Evolutionary conservation across 2,329 filamentous ascomycete species (phyloP).

Genomic region (Coniochaeta hoffmannii): DNA sequence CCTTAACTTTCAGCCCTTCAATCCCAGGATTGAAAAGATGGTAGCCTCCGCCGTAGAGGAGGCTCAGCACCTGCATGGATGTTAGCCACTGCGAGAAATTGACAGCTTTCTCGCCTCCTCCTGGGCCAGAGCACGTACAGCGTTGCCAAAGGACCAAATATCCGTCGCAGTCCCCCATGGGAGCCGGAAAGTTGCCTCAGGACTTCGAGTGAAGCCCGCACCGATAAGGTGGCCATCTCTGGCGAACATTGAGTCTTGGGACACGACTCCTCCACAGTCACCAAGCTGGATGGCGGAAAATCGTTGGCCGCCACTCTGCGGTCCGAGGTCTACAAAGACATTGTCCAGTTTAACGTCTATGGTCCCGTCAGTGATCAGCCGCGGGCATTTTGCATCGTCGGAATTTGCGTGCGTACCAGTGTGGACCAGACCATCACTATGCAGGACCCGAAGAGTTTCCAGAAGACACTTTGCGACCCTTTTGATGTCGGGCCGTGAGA

Average conservation of each 20-base stretch:
- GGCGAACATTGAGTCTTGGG: slow-evolving; percentile 14
- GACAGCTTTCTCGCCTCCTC: neutral
- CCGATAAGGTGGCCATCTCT: slow-evolving; percentile 16
- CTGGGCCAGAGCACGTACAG: slow-evolving; percentile 6
- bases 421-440: slow-evolving; percentile 16
- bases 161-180: slow-evolving; percentile 17
- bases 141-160: slow-evolving; percentile 20
- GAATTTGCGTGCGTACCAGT: slow-evolving; percentile 11
- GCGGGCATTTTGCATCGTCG: neutral
- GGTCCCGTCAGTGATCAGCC: neutral
- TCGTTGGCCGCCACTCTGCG: slow-evolving; percentile 8
- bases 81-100: neutral
- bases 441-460: slow-evolving; percentile 14
- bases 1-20: neutral
- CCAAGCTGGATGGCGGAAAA: slow-evolving; percentile 19
- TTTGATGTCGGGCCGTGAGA: slow-evolving; percentile 19
- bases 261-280: slow-evolving; percentile 16
- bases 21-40: slow-evolving; percentile 17
- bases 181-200: slow-evolving; percentile 16
- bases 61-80: slow-evolving; percentile 11
- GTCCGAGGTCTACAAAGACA: slow-evolving; percentile 15
- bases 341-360: slow-evolving; percentile 19
- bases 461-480: slow-evolving; percentile 15
- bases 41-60: slow-evolving; percentile 16
- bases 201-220: slow-evolving; percentile 15